These are phyloP conservation scores for Dicorynia guianensis DNA, from an alignment of 306 rosid species.

Conservation along the genomic window DNA sequence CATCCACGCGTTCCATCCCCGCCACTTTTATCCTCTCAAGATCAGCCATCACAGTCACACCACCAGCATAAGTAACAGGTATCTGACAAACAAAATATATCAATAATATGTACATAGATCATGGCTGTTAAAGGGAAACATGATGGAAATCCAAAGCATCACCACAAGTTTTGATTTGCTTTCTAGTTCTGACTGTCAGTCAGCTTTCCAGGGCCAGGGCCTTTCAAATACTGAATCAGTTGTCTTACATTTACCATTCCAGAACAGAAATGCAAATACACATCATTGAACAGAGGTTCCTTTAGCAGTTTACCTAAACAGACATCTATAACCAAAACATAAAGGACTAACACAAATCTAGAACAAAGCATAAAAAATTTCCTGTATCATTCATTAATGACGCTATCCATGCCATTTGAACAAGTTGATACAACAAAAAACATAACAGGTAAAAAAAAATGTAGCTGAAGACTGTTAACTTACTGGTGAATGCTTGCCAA, in stretches of 20 bases:
- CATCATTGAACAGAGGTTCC: background rate
- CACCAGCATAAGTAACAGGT: slow-evolving; percentile 94
- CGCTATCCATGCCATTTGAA: slow-evolving; percentile 2
- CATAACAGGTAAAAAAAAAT: too few relatives aligned
- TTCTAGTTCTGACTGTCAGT: background rate
- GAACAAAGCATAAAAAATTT: background rate
- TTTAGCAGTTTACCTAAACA: background rate
- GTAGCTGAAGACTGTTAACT: slow-evolving; percentile 39
- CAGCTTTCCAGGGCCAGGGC: background rate
- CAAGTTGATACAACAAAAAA: slow-evolving; percentile 18
- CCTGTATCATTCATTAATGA: background rate
- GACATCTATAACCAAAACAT: background rate
- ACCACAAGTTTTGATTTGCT: background rate
- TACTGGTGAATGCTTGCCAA: slow-evolving; percentile 89
- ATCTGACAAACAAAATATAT: slow-evolving; percentile 59
- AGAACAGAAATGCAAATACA: background rate
- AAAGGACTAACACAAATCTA: background rate
- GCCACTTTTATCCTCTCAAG: slow-evolving; percentile 81
- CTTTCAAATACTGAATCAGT: slow-evolving; percentile 9
- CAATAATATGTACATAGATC: background rate
- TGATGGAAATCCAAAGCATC: slow-evolving; percentile 1
- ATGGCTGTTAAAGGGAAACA: slow-evolving; percentile 25
- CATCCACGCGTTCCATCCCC: slow-evolving; percentile 77
- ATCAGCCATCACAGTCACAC: slow-evolving; percentile 85
- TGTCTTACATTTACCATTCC: background rate